Evolutionary conservation across 768 basidiomycete genomes (phyloP).

Genomic region (Mycena haematopus): DNA sequence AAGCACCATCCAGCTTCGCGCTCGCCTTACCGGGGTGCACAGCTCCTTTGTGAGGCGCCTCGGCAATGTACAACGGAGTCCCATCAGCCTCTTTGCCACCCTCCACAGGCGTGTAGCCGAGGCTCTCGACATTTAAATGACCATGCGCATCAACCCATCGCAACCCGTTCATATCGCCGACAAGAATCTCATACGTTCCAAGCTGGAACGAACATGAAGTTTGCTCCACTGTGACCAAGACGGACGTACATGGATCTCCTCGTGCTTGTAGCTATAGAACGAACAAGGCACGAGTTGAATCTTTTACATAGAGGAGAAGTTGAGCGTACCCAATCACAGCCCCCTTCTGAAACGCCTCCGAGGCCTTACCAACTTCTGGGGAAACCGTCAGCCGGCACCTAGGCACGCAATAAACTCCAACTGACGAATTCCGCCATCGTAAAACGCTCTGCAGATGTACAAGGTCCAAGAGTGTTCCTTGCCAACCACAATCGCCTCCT

Average conservation of each 20-base stretch:
- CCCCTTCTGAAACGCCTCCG: slow-evolving; percentile 61
- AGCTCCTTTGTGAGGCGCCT: slow-evolving; percentile 57
- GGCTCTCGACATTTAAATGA: slow-evolving; percentile 47
- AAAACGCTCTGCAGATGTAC: slow-evolving; percentile 65
- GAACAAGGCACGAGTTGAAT: not conserved
- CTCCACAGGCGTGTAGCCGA: slow-evolving; percentile 64
- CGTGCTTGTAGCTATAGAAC: slow-evolving; percentile 46
- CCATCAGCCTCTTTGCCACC: slow-evolving; percentile 72
- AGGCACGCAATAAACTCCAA: slow-evolving; percentile 13
- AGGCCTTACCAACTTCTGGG: slow-evolving; percentile 73
- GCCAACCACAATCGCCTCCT: slow-evolving; percentile 61
- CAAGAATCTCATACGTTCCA: slow-evolving; percentile 71
- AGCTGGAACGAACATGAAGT: slow-evolving; percentile 43
- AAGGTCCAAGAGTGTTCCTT: slow-evolving; percentile 57
- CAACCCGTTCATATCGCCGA: slow-evolving; percentile 63
- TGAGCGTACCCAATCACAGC: slow-evolving; percentile 57
- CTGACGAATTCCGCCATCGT: slow-evolving; percentile 67
- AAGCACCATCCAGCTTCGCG: slow-evolving; percentile 59
- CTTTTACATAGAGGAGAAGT: not conserved
- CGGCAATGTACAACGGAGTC: slow-evolving; percentile 63
- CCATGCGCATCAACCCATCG: slow-evolving; percentile 63
- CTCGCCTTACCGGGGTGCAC: slow-evolving; percentile 72
- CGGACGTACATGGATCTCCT: slow-evolving; percentile 62
- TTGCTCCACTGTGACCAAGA: not conserved
- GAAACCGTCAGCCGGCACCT: not conserved